Evolutionary conservation across 192 early-diverging fungal species (phyloP).

Genomic region (Fimicolochytrium jonesii): DNA sequence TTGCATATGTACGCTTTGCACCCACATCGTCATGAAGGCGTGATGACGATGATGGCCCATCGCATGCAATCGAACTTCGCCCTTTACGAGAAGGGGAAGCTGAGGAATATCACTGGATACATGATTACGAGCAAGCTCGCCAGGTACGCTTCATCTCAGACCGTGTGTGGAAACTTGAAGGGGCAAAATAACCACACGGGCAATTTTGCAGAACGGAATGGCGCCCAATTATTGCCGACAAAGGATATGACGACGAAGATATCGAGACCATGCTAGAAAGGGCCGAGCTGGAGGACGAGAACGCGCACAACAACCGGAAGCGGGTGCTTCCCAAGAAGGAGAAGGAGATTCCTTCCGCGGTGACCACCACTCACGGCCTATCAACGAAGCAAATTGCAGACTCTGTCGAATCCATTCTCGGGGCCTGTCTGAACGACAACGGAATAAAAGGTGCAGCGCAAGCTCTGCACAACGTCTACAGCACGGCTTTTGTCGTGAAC

Average conservation of each 20-base stretch:
- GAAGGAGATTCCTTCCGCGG: not conserved
- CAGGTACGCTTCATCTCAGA: slow-evolving; percentile 7
- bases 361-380: slow-evolving; percentile 30
- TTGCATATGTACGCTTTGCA: slow-evolving; percentile 72
- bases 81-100: slow-evolving; percentile 2
- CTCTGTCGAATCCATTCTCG: slow-evolving; percentile 77
- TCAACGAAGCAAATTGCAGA: slow-evolving; percentile 85
- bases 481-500: slow-evolving; percentile 11
- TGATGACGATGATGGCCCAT: slow-evolving; percentile 25
- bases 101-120: slow-evolving; percentile 10
- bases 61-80: slow-evolving; percentile 13
- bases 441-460: slow-evolving; percentile 29
- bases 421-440: slow-evolving; percentile 63
- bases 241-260: slow-evolving; percentile 47
- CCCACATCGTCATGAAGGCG: slow-evolving; percentile 45
- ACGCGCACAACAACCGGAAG: not conserved
- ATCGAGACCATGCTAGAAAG: not conserved
- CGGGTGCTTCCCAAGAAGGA: not conserved
- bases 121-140: slow-evolving; percentile 17
- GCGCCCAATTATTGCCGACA: slow-evolving; percentile 16
- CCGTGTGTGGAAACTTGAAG: too few relatives aligned
- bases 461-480: slow-evolving; percentile 29
- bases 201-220: slow-evolving; percentile 17
- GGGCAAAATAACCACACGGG: too few relatives aligned
- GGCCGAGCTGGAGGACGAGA: not conserved